Evolutionary conservation across 139 green algal genomes (phyloP).

Genomic region (Chlorella sorokiniana): DNA sequence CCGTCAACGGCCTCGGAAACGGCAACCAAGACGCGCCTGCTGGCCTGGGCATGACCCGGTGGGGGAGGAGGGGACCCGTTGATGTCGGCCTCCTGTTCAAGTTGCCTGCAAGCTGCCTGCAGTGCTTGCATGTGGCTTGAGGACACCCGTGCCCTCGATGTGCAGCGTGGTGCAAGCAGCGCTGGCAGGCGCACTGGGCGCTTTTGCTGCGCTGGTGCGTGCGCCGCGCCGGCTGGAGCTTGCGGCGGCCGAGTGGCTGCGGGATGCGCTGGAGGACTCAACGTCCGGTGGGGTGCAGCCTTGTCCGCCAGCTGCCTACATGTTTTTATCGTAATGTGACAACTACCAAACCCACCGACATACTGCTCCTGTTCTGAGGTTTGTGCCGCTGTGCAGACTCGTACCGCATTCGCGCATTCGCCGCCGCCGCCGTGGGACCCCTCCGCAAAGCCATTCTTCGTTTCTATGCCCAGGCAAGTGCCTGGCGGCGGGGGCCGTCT

Average conservation of each 20-base stretch:
- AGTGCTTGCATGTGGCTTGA: too few species aligned
- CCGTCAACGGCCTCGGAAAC: neutral
- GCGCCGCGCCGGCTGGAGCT: neutral
- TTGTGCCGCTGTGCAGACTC: conserved; percentile 34
- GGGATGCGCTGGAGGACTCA: conserved; percentile 3
- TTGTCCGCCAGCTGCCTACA: neutral
- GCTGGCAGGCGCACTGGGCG: neutral
- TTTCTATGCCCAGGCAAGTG: conserved; percentile 58
- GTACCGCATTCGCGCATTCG: conserved; percentile 51
- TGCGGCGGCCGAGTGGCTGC: neutral
- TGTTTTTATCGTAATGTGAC: neutral
- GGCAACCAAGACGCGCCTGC: neutral
- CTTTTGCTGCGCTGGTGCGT: neutral
- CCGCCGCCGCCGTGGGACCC: conserved; percentile 5
- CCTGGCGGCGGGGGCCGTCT: too few species aligned
- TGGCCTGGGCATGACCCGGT: too few species aligned
- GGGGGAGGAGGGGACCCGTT: too few species aligned
- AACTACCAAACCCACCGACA: neutral
- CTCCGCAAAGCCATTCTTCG: conserved; percentile 66
- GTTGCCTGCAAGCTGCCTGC: too few species aligned
- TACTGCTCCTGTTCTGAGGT: neutral
- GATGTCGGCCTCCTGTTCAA: too few species aligned
- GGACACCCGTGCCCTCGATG: too few species aligned
- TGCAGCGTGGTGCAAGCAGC: neutral
- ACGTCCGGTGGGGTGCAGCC: neutral